Percentiles rank a stretch among this genome's conserved stretches.
These are phyloP conservation scores for Akanthomyces uredinophilus DNA, from an alignment of 2,329 filamentous ascomycete genomes.

Conservation along the genomic window DNA sequence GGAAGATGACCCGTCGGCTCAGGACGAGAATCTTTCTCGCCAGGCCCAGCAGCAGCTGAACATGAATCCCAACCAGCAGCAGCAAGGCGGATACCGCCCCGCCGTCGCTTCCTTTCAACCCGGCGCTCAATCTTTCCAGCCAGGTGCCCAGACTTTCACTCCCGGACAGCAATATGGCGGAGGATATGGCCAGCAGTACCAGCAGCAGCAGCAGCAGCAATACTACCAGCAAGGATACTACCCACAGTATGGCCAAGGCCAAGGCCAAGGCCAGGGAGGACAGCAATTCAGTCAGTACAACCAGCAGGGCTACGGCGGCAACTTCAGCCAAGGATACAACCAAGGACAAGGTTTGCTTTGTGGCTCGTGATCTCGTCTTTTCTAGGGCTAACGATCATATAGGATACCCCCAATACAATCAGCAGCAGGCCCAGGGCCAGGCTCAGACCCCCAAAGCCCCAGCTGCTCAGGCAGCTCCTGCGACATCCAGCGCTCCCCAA, in stretches of 20 bases:
- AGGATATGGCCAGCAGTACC: conserved; percentile 50
- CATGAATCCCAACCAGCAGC: conserved; percentile 53
- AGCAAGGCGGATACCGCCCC: conserved; percentile 48
- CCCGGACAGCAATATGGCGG: conserved; percentile 55
- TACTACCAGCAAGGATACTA: conserved; percentile 54
- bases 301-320: conserved; percentile 43
- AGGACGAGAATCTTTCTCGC: conserved; percentile 72
- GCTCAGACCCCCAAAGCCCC: conserved; percentile 38
- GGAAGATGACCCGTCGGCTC: conserved; percentile 79
- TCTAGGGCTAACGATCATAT: conserved; percentile 25
- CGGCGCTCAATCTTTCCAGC: conserved; percentile 64
- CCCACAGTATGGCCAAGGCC: conserved; percentile 47
- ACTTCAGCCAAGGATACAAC: conserved; percentile 50
- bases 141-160: conserved; percentile 37
- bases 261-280: conserved; percentile 19
- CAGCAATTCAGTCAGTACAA: conserved; percentile 42
- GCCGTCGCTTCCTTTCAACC: conserved; percentile 69
- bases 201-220: conserved; percentile 46
- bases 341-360: conserved; percentile 39
- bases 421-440: conserved; percentile 40
- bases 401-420: conserved; percentile 50
- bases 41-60: conserved; percentile 74
- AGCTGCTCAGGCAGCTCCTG: conserved; percentile 39
- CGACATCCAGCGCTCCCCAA: conserved; percentile 42
- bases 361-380: conserved; percentile 18